Evolutionary conservation across 148 eudicot genomes (phyloP), one percentile per base, ranked within the genome.

Genomic region (Rhododendron vialii): DNA sequence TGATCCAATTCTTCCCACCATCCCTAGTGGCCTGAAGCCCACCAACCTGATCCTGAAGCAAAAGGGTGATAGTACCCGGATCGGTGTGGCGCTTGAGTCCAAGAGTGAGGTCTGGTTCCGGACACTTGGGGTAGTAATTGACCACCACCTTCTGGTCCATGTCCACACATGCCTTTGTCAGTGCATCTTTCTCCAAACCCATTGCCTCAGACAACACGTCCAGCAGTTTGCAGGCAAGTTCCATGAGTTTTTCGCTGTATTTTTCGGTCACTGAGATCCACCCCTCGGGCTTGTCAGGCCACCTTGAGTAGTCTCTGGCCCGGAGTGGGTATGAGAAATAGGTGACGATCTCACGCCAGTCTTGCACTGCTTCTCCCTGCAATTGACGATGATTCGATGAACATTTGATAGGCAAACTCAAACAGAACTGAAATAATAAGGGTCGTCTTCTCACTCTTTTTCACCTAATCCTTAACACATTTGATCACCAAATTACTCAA

Each of bases 61-160:
- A 86, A 20, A 96, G 90, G 8, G 99, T 96, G 30, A 96, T 96
- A 9, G 95, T 93, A 4, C 99, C 98, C 1, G 99, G 99, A 86
- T 96, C 99, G 1, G 99, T 96, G 89, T 96, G 98, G 57, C 99
- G 88, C 88, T 95, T 96, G 24, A 95, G 95, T 24, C 99, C 99
- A 6, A 96, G 90, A 36, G 98, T 93, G 11, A 96, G 92, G 83
- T 95, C 96, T 0, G 99, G 99, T 22, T 94, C 95, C 1, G 98
- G 98, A 61, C 98, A 95, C 82, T 93, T 94, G 1, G 98, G 99
- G 89, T 96, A 96, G 91, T 88, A 94, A 82, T 96, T 95, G 20
- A 96, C 95, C 84, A 95, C 96, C 48, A 96, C 91, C 78, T 96
- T 95, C 84, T 96, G 99, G 88, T 96, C 99, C 99, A 96, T 95